Percentiles rank a stretch among this genome's conserved stretches.
Conservation (phyloP, 2,329 filamentous ascomycete species). For the Colletotrichum sp. region DNA sequence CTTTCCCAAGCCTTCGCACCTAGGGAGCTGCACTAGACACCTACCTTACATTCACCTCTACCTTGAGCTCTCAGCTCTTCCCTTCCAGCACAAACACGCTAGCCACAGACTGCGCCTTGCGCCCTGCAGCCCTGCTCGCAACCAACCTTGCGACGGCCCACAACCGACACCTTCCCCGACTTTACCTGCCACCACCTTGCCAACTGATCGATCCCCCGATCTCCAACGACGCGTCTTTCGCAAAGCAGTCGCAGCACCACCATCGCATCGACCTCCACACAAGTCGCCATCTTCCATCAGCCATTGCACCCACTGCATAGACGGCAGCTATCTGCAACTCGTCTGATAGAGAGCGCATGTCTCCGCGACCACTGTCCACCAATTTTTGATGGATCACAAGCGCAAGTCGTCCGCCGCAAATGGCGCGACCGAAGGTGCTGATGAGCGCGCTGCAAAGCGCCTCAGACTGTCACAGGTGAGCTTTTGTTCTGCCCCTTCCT, state of each 20-base stretch:
- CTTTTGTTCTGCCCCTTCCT: constrained; percentile 17
- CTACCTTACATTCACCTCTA: not conserved
- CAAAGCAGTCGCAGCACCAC: constrained; percentile 9
- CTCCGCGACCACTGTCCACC: not conserved
- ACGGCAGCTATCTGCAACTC: not conserved
- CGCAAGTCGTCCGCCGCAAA: constrained; percentile 54
- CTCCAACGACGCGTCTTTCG: constrained; percentile 18
- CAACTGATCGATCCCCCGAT: constrained; percentile 3
- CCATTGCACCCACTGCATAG: not conserved
- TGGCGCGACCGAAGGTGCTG: constrained; percentile 46
- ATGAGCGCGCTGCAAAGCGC: constrained; percentile 61
- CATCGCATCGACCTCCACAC: not conserved
- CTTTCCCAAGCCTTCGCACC: not conserved
- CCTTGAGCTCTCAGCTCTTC: not conserved
- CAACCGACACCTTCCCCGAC: not conserved
- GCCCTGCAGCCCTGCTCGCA: constrained; percentile 1
- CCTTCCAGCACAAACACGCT: not conserved
- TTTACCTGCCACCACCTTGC: not conserved
- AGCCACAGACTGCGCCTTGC: not conserved
- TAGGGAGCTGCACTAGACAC: not conserved
- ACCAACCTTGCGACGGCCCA: not conserved
- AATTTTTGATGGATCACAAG: constrained; percentile 57
- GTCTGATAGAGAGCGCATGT: not conserved
- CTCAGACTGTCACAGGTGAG: constrained; percentile 57
- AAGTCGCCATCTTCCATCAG: not conserved